Conservation (phyloP, 306 rosid species). For the Quercus robur region DNA sequence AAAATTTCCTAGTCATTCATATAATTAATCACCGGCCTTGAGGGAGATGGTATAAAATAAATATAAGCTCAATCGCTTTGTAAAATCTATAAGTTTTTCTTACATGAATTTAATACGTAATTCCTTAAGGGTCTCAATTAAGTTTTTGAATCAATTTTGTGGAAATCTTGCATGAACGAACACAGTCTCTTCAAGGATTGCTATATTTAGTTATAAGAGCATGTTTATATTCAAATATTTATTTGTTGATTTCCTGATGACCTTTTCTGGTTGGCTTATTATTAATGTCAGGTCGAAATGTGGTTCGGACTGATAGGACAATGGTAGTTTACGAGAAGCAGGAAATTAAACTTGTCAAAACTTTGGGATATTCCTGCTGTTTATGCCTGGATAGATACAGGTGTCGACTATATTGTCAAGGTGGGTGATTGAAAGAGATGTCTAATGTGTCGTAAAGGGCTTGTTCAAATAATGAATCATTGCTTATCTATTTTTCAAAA, state of each 20-base stretch:
- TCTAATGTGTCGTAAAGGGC: too few species aligned
- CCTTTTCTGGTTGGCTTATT: not conserved
- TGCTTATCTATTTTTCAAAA: too few species aligned
- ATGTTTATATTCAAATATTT: not conserved
- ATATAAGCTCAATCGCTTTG: not conserved
- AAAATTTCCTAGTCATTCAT: not conserved
- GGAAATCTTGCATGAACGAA: not conserved
- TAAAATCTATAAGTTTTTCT: not conserved
- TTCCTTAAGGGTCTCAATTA: not conserved
- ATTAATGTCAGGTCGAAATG: conserved; percentile 77
- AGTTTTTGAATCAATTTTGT: not conserved
- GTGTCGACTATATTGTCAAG: too few species aligned
- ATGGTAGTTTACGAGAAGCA: conserved; percentile 84
- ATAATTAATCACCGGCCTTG: not conserved
- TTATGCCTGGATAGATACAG: conserved; percentile 66
- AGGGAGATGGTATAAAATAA: not conserved
- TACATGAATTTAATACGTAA: not conserved
- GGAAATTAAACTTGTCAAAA: conserved; percentile 67
- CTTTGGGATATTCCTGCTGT: conserved; percentile 94
- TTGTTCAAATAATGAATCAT: too few species aligned
- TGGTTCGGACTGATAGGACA: conserved; percentile 90
- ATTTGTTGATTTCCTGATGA: not conserved
- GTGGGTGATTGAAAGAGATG: conserved; percentile 6
- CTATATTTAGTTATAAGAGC: not conserved
- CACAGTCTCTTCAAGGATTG: accelerated